Base-by-base conservation (phyloP, 495 filamentous ascomycete species). In the Rusavskia elegans region DNA sequence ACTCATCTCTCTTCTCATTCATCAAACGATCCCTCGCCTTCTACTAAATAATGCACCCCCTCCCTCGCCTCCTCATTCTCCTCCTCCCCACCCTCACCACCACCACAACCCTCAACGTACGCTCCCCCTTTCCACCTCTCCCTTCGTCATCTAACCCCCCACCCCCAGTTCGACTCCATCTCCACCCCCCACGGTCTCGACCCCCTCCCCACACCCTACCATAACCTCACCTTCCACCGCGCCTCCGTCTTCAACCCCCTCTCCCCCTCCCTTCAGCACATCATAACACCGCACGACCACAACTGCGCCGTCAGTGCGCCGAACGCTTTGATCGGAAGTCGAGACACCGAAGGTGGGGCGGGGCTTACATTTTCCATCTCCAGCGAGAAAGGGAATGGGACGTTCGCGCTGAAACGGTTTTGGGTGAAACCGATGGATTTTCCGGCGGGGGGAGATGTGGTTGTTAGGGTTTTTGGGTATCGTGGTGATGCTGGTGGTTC, bases 291-390 rank as follows among this genome's bases (percentile, higher is more conserved):
- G 1, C 7, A 51, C 2, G 59, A 61, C 29, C 35, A 38, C 30
- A 61, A 60, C 40, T 63, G 64, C 37, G 63, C 63, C 5, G 51
- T 48, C 30, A 61, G 57, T 16, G 19, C 48, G 6, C 65, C 65
- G 11, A 68, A 68, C 50, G 57, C 65, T 5, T 60, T 68, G 4
- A 53, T 66, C 23, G 61, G 61, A 3, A 63, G 63, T 6, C 55
- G 62, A n/a, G 53, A 50, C 30, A 54, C 38, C 13, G 54, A 59
- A 13, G 44, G 52, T 1, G 23, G 30, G 16, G 16, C 44, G 0
- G 51, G 53, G 8, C 58, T 56, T 9, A 51, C 41, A 17, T 64
- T 64, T 39, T 50, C 57, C 29, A 39, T 59, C 25, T 3, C 32
- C 1, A 8, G 8, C 3, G 29, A 8, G 29, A 8, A 30, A 8